Conservation (phyloP, 2,329 filamentous ascomycete genomes). For the Calonectria naviculata region DNA sequence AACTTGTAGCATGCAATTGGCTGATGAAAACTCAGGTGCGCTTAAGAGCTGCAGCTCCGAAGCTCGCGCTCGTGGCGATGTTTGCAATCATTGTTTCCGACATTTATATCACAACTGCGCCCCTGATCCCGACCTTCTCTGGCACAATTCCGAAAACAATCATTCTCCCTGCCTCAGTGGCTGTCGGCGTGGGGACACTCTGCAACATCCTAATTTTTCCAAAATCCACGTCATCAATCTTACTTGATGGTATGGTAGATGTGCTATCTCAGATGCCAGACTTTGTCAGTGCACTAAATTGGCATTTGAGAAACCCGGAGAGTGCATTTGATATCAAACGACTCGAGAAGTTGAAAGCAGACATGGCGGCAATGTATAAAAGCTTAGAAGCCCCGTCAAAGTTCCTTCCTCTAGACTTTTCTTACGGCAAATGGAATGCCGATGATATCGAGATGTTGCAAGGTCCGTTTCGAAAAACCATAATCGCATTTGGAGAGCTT, state of each 20-base stretch:
- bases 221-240: not conserved
- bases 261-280: not conserved
- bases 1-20: too few species aligned
- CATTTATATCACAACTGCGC: not conserved
- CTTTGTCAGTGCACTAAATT: not conserved
- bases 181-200: not conserved
- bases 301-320: not conserved
- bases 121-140: not conserved
- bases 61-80: not conserved
- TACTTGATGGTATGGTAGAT: not conserved
- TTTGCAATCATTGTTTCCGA: not conserved
- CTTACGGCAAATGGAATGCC: not conserved
- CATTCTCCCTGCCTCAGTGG: not conserved
- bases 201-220: not conserved
- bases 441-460: not conserved
- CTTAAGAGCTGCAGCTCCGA: not conserved
- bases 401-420: not conserved
- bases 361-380: not conserved
- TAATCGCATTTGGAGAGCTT: not conserved
- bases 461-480: not conserved
- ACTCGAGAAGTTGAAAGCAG: not conserved
- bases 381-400: not conserved
- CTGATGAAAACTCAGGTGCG: not conserved
- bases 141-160: not conserved
- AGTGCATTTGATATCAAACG: not conserved